These are phyloP conservation scores for Aspergillus carlsbadensis DNA, from an alignment of 495 filamentous ascomycete genomes.

Conservation along the genomic window DNA sequence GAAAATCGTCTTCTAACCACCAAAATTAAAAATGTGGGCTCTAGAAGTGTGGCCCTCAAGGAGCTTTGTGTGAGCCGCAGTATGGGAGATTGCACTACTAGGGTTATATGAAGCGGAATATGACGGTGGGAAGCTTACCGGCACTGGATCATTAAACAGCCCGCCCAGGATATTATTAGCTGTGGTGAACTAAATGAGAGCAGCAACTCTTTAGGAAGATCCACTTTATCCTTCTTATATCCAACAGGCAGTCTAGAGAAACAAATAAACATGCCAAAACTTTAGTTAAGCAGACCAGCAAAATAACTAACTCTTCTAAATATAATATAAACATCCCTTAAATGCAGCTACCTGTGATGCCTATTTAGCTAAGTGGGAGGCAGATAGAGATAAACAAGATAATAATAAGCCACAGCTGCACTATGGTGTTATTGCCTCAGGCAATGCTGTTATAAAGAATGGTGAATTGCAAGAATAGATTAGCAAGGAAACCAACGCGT, in stretches of 20 bases:
- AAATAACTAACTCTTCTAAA: neutral
- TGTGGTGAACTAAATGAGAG: neutral
- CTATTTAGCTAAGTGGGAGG: neutral
- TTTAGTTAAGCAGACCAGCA: neutral
- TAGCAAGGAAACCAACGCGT: neutral
- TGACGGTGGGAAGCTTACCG: neutral
- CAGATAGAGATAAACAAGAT: neutral
- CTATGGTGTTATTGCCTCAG: neutral
- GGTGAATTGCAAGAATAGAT: neutral
- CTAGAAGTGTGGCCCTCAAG: no score
- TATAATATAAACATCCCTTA: neutral
- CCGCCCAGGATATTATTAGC: neutral
- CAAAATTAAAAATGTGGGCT: no score
- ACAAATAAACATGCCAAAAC: neutral
- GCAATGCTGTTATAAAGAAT: neutral
- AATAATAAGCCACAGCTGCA: neutral
- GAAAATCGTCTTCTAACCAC: no score
- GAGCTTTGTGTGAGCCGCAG: no score
- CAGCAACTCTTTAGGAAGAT: neutral
- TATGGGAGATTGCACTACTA: no score
- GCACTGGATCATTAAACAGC: neutral
- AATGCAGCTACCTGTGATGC: neutral
- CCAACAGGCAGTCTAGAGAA: neutral
- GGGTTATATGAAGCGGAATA: no score
- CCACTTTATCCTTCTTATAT: neutral